A percentile compares a stretch with the other conserved stretches of the same genome.
These are phyloP conservation scores for Incumbomyces delicatus DNA, from an alignment of 2,329 filamentous ascomycete genomes.

Conservation along the genomic window DNA sequence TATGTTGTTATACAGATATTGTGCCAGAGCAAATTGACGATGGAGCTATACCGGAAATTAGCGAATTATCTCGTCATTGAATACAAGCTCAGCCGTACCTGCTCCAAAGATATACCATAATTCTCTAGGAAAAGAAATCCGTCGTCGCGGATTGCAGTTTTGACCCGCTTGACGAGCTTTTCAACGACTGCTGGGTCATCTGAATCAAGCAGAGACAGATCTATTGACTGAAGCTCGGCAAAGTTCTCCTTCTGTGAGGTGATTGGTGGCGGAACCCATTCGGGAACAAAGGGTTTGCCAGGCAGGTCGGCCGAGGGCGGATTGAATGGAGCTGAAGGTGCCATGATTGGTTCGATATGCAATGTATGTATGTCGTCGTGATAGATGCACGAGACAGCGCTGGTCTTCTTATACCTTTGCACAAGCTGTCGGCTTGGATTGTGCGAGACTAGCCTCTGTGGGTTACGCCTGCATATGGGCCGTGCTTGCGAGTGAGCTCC, in stretches of 20 bases:
- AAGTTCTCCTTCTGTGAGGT: constrained; percentile 38
- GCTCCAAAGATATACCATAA: constrained; percentile 40
- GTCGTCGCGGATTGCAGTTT: constrained; percentile 35
- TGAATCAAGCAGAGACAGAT: constrained; percentile 36
- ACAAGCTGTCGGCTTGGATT: not conserved
- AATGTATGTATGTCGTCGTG: not conserved
- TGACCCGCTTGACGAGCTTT: constrained; percentile 34
- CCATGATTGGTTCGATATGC: constrained; percentile 14
- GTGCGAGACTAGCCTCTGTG: not conserved
- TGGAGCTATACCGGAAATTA: constrained; percentile 25
- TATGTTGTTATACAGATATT: constrained; percentile 43
- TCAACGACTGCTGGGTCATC: constrained; percentile 35
- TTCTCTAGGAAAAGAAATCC: constrained; percentile 42
- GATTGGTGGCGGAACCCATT: constrained; percentile 36
- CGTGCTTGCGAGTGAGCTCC: no score
- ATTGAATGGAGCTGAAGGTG: constrained; percentile 29
- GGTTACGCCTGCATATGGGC: no score
- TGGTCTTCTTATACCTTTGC: not conserved
- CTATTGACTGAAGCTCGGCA: constrained; percentile 34
- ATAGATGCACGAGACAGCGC: not conserved
- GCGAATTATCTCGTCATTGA: no score
- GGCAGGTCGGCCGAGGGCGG: constrained; percentile 29
- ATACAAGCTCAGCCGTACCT: constrained; percentile 15
- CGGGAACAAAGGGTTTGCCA: constrained; percentile 35
- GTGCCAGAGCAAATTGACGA: constrained; percentile 42